A percentile compares a stretch with the other conserved stretches of the same genome.
phyloP scores from a whole-genome alignment of 257 asterid species.

The Solanum pennellii region DNA sequence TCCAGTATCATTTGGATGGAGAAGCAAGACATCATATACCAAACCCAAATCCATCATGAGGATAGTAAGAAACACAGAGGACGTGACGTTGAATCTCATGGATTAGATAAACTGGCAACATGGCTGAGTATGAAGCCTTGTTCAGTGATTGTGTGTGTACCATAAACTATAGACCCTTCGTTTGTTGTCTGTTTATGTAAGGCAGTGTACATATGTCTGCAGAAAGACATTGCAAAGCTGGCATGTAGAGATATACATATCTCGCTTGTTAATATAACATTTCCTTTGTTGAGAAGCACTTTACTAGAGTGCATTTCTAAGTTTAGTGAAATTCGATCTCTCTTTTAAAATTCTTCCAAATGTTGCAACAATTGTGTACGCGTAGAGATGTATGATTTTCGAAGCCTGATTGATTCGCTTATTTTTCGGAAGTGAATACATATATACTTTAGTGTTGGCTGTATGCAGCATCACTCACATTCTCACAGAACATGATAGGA shows the following conservation, averaged over 20 bases:
- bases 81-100: background rate
- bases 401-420: background rate
- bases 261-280: background rate
- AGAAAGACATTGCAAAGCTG: background rate
- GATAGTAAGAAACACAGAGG: background rate
- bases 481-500: background rate
- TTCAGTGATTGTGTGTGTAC: background rate
- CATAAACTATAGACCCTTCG: background rate
- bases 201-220: background rate
- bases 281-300: background rate
- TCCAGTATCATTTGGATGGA: conserved; percentile 3
- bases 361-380: background rate
- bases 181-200: background rate
- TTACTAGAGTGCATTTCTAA: background rate
- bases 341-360: background rate
- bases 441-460: background rate
- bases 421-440: background rate
- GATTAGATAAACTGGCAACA: background rate
- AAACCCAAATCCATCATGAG: background rate
- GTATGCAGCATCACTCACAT: background rate
- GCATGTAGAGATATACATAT: background rate
- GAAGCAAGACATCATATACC: background rate
- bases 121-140: background rate
- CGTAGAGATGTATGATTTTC: background rate
- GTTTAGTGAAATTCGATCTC: background rate